These are phyloP conservation scores for Rhizoclosmatium globosum DNA, from an alignment of 192 early-diverging fungal species.

Conservation along the genomic window DNA sequence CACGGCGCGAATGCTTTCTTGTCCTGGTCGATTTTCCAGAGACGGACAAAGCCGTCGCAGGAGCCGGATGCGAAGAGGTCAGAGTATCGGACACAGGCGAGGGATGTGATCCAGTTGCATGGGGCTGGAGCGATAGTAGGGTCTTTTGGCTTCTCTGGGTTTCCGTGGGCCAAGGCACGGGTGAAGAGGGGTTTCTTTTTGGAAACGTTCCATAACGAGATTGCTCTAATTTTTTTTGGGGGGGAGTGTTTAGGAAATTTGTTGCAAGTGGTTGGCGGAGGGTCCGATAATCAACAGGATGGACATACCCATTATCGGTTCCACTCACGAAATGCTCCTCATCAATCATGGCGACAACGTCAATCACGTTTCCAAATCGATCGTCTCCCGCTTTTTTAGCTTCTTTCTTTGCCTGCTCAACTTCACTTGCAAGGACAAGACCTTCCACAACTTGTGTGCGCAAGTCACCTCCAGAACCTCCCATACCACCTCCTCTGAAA, in stretches of 20 bases:
- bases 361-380: slow-evolving; percentile 68
- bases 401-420: slow-evolving; percentile 40
- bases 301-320: slow-evolving; percentile 80
- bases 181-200: slow-evolving; percentile 94
- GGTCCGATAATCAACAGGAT: no score
- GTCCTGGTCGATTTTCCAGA: slow-evolving; percentile 84
- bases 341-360: slow-evolving; percentile 90
- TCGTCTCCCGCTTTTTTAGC: slow-evolving; percentile 44
- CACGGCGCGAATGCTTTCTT: slow-evolving; percentile 71
- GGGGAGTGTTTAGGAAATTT: no score
- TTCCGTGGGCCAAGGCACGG: slow-evolving; percentile 77
- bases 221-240: slow-evolving; percentile 59
- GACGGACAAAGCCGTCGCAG: slow-evolving; percentile 83
- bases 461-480: slow-evolving; percentile 36
- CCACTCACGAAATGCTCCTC: slow-evolving; percentile 94
- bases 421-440: slow-evolving; percentile 32
- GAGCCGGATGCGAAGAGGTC: slow-evolving; percentile 91
- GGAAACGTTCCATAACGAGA: slow-evolving; percentile 92
- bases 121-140: slow-evolving; percentile 17
- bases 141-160: background rate
- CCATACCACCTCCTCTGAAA: slow-evolving; percentile 77
- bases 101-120: slow-evolving; percentile 85
- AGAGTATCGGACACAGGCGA: slow-evolving; percentile 83
- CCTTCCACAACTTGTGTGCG: slow-evolving; percentile 59
- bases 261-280: no score